phyloP scores from a whole-genome alignment of 352 stramenopile species.

The Salisapilia sapeloensis region DNA sequence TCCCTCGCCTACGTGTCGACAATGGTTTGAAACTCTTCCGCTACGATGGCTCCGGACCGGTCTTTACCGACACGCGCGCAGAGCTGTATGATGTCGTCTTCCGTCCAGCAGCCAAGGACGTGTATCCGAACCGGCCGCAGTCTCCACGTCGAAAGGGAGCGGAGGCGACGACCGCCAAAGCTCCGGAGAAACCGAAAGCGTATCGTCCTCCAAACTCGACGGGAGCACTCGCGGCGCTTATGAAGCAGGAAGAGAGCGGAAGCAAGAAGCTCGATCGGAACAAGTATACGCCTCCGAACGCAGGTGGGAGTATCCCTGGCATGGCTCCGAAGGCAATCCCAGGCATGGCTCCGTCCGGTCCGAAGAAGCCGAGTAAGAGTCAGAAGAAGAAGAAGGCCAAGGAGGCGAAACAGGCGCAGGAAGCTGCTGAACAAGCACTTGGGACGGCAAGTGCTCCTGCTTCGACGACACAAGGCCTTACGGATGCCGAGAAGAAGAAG shows the following conservation, averaged over 20 bases:
- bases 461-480: slow-evolving; percentile 15
- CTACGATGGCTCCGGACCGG: slow-evolving; percentile 88
- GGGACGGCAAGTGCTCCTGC: slow-evolving; percentile 4
- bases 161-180: slow-evolving; percentile 17
- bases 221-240: slow-evolving; percentile 85
- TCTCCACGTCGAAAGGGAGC: slow-evolving; percentile 60
- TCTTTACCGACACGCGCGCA: slow-evolving; percentile 65
- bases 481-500: slow-evolving; percentile 68
- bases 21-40: slow-evolving; percentile 94
- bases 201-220: slow-evolving; percentile 80
- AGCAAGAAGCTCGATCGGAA: slow-evolving; percentile 72
- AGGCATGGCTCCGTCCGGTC: slow-evolving; percentile 27
- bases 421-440: slow-evolving; percentile 39
- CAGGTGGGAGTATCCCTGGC: slow-evolving; percentile 16
- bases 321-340: slow-evolving; percentile 30
- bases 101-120: slow-evolving; percentile 42
- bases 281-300: slow-evolving; percentile 46
- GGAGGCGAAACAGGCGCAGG: slow-evolving; percentile 46
- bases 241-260: slow-evolving; percentile 76
- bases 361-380: slow-evolving; percentile 68
- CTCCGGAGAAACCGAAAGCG: slow-evolving; percentile 48
- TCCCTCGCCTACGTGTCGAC: slow-evolving; percentile 97
- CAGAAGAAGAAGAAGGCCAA: slow-evolving; percentile 74
- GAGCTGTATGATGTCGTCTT: slow-evolving; percentile 83
- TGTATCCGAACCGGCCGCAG: slow-evolving; percentile 81